These are phyloP conservation scores for Ochetophila trinervis DNA, from an alignment of 306 rosid species.

Conservation along the genomic window DNA sequence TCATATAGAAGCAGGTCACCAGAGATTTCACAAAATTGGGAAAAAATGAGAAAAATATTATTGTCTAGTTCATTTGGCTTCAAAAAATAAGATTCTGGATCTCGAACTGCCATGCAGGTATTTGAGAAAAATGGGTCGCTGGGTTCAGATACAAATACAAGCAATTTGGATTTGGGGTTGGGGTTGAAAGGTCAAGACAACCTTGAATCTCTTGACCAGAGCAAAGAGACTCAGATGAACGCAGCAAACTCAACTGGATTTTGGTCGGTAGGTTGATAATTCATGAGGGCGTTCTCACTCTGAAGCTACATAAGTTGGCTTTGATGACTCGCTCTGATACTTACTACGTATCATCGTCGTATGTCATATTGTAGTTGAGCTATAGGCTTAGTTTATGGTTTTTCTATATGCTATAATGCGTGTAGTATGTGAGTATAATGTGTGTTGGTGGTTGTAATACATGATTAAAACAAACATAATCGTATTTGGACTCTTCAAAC, in stretches of 20 bases:
- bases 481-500: neutral
- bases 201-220: constrained; percentile 8
- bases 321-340: neutral
- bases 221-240: constrained; percentile 25
- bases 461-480: neutral
- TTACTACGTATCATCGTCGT: neutral
- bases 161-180: constrained; percentile 48
- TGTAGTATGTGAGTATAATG: neutral
- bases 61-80: too few species aligned
- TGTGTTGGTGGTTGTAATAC: constrained; percentile 12
- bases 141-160: constrained; percentile 33
- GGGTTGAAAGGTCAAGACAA: constrained; percentile 37
- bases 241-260: constrained; percentile 24
- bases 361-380: constrained; percentile 21
- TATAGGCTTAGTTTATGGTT: constrained; percentile 14
- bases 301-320: neutral
- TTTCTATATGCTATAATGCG: neutral
- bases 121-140: constrained; percentile 22
- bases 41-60: too few species aligned
- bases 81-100: neutral
- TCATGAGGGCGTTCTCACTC: neutral
- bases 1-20: too few species aligned
- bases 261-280: constrained; percentile 30
- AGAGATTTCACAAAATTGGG: too few species aligned
- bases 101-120: neutral